These are phyloP conservation scores for Corymbia calophylla DNA, from an alignment of 441 rosid genomes.

Conservation along the genomic window DNA sequence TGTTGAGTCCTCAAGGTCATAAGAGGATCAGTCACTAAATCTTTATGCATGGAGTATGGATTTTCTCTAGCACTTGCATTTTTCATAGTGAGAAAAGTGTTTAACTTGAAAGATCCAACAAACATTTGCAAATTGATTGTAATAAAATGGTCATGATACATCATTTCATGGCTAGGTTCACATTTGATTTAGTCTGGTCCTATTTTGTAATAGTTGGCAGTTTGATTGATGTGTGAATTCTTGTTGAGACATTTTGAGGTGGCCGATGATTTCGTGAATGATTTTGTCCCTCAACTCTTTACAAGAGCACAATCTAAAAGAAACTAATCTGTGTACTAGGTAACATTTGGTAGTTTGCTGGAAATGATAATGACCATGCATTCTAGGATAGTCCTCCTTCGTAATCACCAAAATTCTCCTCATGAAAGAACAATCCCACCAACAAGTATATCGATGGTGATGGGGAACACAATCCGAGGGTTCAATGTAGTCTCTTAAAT, in stretches of 20 bases:
- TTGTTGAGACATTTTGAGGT: not conserved
- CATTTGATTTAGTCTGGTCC: no score
- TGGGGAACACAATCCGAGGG: not conserved
- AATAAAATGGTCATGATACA: no score
- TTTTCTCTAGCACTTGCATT: no score
- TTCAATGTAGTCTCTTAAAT: not conserved
- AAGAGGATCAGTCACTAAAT: no score
- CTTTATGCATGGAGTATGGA: no score
- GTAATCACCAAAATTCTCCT: not conserved
- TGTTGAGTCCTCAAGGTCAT: no score
- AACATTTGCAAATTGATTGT: no score
- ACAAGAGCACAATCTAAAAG: not conserved
- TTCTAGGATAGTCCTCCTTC: not conserved
- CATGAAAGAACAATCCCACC: not conserved
- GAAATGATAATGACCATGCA: not conserved
- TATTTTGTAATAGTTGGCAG: no score
- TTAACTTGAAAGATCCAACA: not conserved
- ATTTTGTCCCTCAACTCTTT: not conserved
- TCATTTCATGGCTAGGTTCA: no score
- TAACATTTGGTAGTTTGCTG: not conserved
- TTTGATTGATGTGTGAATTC: not conserved
- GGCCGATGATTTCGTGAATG: not conserved
- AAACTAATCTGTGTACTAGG: not conserved
- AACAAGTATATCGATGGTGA: not conserved
- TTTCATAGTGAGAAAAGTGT: no score